Base-by-base conservation (phyloP, 2,329 filamentous ascomycete species). In the Davidsoniella virescens region DNA sequence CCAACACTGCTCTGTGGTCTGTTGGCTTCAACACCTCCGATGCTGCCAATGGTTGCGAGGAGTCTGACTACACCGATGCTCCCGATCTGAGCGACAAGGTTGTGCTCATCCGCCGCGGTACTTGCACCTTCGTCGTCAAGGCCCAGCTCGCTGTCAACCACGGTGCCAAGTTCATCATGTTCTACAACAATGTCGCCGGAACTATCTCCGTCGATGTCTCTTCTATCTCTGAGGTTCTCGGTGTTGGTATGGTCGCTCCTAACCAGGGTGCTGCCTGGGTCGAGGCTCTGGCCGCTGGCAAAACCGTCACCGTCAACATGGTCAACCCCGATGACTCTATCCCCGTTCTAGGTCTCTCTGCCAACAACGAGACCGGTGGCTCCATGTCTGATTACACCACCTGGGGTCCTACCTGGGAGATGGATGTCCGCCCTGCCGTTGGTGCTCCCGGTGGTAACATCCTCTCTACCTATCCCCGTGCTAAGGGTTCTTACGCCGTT, bases 331-430 rank as follows among this genome's bases (percentile, higher is more conserved):
- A 56, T 0, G 64, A 65, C 4, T 63, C 66, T 23, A 58, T 59
- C 46, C 60, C 63, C 20, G 57, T 71, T n/a, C 54, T 57, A 26
- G 56, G 62, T 42, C 53, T 56, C 33, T 37, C 36, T 10, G 17
- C 26, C 47, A 75, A 76, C 61, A 62, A 59, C 1, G 47, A 56
- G 0, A 71, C 69, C 0, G 73, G 70, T 1, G 77, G 76, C 5
- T 71, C 68, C 43, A 58, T 72, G 33, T 76, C 70, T 57, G 61
- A 60, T 4, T 78, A 65, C 59, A 75, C 71, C 40, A 72, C 69
- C 5, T 81, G 76, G 76, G 76, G 76, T 6, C 77, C 77, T 2
- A 76, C 70, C 2, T 79, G 69, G 59, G 75, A 80, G 57, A 64
- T 75, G 55, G 68, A 72, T 43, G 60, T 73, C 44, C 76, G 76